These are phyloP conservation scores for Chrysanthemum seticuspe DNA, from an alignment of 129 eudicot genomes.

Conservation along the genomic window DNA sequence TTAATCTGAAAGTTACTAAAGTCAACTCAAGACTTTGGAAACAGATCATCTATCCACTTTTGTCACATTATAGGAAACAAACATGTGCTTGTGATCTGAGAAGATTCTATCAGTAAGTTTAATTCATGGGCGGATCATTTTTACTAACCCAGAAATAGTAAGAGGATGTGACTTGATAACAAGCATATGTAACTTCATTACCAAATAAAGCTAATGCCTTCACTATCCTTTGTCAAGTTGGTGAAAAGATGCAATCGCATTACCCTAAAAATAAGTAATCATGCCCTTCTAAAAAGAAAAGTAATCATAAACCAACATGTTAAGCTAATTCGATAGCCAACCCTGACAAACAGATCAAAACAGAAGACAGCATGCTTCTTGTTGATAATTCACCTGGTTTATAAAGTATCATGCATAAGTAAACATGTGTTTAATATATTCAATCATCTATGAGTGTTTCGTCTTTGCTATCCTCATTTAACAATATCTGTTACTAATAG, in stretches of 20 bases:
- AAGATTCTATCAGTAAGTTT: neutral
- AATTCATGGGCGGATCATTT: neutral
- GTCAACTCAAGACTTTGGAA: constrained; percentile 13
- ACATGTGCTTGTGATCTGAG: constrained; percentile 11
- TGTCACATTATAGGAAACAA: constrained; percentile 4
- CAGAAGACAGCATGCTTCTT: neutral
- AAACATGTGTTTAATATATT: constrained; percentile 1
- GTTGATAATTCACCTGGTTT: neutral
- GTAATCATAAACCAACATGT: constrained; percentile 11
- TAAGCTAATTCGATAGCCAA: neutral
- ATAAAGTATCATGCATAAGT: neutral
- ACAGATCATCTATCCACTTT: neutral
- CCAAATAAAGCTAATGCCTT: neutral
- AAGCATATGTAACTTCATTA: constrained; percentile 13
- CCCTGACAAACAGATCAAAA: neutral
- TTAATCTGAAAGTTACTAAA: neutral
- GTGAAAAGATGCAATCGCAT: constrained; percentile 12
- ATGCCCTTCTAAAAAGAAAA: constrained; percentile 32
- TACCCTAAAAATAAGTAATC: neutral
- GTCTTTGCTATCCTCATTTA: neutral
- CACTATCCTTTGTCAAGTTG: constrained; percentile 6
- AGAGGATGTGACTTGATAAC: neutral
- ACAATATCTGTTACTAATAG: neutral
- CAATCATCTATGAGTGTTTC: neutral
- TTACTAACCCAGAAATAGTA: neutral